Base-by-base conservation (phyloP, 75 land plant species). In the Cryptomeria japonica region DNA sequence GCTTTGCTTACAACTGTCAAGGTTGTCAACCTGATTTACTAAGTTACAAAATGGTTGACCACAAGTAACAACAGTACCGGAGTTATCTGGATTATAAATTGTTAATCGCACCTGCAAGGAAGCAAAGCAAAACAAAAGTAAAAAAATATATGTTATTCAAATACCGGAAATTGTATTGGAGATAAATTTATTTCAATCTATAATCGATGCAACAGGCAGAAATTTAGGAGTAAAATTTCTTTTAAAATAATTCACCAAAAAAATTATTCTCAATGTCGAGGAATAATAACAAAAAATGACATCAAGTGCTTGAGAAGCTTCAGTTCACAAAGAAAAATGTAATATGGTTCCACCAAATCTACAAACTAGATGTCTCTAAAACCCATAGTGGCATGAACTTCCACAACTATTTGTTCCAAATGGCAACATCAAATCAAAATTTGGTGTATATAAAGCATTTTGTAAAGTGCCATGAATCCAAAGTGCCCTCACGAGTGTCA, bases 81-180 rank as follows among this genome's bases (percentile, higher is more conserved):
- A 96, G 38, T 39, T 56, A 25, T 82, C 87, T 28, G 90, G 89
- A 86, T 93, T 86, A 79, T 93, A 96, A 47, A 92, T 79, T 22
- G 92, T 89, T 47, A 96, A 84, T 2, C 89, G 89, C 56, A 96
- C 70, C 97, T 96, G 91, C 85, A 90, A 7, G 18, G 28, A 87
- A 73, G 34, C 46, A 46, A 84, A n/a, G 36, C 25, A 32, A 84
- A 87, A 28, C 18, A 44, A 68, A 86, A 42, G 84, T n/a, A 87
- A 87, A 25, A 36, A 86, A 68, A 41, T 1, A 80, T 83, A 13
- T 28, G n/a, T 32, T 32, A n/a, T 31, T 22, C 25, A 49, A 51
- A 18, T 85, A 28, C 56, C 28, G 34, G 37, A 55, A 53, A 55
- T 76, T n/a, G 51, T 56, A 6, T 42, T 82, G 12, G 12, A 82